phyloP scores from a whole-genome alignment of 2,329 filamentous ascomycete genomes.

The Fusarium haematococcum region DNA sequence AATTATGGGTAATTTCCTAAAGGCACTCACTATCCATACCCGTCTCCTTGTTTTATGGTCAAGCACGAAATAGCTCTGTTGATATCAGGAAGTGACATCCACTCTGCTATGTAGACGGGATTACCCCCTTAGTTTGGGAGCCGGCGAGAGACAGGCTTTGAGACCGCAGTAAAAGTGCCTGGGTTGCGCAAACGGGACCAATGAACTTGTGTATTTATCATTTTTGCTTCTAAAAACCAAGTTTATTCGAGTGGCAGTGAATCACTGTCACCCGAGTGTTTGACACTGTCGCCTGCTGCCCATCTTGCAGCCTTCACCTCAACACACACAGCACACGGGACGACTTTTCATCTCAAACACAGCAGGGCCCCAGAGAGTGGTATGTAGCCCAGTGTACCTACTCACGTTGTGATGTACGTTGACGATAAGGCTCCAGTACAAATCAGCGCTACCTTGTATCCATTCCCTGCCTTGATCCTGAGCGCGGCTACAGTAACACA shows the following conservation, averaged over 20 bases:
- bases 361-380: background rate
- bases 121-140: background rate
- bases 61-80: no score
- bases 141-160: background rate
- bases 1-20: background rate
- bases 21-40: no score
- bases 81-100: background rate
- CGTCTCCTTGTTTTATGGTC: no score
- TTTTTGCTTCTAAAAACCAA: background rate
- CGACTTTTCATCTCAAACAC: background rate
- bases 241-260: background rate
- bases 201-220: fast-evolving
- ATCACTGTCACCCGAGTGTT: background rate
- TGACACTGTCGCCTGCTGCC: background rate
- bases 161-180: background rate
- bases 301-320: background rate
- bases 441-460: background rate
- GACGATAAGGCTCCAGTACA: background rate
- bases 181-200: background rate
- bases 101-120: background rate
- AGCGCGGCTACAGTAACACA: background rate
- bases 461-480: background rate
- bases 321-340: background rate
- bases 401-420: background rate
- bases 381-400: background rate